Base-by-base conservation (phyloP, 768 basidiomycete species). In the Daedalea quercina region DNA sequence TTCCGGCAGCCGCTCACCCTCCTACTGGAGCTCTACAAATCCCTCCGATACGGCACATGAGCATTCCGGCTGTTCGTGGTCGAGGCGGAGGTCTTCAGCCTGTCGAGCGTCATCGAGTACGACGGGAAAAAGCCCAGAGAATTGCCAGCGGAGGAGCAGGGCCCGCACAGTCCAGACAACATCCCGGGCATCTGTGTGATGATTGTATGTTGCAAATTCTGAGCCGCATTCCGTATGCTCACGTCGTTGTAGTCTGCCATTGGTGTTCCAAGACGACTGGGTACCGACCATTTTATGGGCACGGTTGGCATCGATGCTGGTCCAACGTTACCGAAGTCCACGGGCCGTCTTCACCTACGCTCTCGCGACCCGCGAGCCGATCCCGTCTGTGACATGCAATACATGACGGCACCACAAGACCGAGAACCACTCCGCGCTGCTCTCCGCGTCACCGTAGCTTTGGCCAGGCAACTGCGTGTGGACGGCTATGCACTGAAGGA, bases 111-210 rank as follows among this genome's bases (percentile, higher is more conserved):
- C 3, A 24, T 52, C 0, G 57, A 69, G 12, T 52, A 71, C 3
- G 63, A 66, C 41, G 50, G 53, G 23, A 11, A 11, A 4, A 51
- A 51, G 2, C 54, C 53, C 0, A 47, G 25, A 2, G 44, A 53
- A 12, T 51, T 54, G 31, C 44, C 53, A 2, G 60, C 70, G 45
- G 52, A 60, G n/a, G 54, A 28, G 19, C 31, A 22, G 17, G 46
- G 33, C 20, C 26, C 46, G 9, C 33, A 31, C 28, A 47, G 25
- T 19, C 46, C 46, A 9, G 17, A 22, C 8, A 47, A 47, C 25
- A 11, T 62, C 7, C 70, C 74, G 0, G 73, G 75, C 55, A 62
- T 74, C 51, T 73, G 73, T 50, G 65, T 75, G 33, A 69, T 70
- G 64, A 54, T 57, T 1, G 51, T 69, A 59, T n/a, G 58, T 61